These are phyloP conservation scores for Setomelanomma holmii DNA, from an alignment of 2,329 filamentous ascomycete species.

Conservation along the genomic window DNA sequence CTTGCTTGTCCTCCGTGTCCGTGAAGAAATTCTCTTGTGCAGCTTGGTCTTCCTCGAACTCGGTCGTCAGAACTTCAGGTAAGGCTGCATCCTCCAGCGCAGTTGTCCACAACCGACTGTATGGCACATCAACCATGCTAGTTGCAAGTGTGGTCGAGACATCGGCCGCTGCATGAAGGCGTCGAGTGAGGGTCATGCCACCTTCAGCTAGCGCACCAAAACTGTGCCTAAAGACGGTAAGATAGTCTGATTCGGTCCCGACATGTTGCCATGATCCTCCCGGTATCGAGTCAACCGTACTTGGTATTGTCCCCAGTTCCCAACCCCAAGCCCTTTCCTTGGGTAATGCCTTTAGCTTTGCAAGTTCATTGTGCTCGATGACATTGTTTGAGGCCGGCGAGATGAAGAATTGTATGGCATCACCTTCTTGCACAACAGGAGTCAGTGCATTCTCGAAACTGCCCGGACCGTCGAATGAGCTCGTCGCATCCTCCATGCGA, in stretches of 20 bases:
- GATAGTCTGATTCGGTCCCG: constrained; percentile 9
- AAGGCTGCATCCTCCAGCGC: too few species aligned
- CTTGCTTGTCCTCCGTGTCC: too few species aligned
- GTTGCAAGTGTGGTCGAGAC: not conserved
- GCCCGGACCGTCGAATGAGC: constrained; percentile 26
- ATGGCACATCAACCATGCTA: constrained; percentile 1
- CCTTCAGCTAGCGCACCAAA: constrained; percentile 71
- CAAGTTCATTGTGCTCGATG: not conserved
- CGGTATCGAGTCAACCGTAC: constrained; percentile 51
- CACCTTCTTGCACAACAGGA: constrained; percentile 68
- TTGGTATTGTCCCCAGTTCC: constrained; percentile 54
- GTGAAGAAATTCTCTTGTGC: too few species aligned
- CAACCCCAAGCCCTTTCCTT: constrained; percentile 20
- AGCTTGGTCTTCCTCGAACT: too few species aligned
- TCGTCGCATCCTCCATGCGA: constrained; percentile 2
- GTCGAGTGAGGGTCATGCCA: constrained; percentile 50
- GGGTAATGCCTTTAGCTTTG: not conserved
- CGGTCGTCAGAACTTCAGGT: too few species aligned
- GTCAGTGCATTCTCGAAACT: constrained; percentile 52
- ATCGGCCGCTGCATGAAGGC: not conserved
- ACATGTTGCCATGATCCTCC: constrained; percentile 28
- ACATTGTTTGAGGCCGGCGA: constrained; percentile 17
- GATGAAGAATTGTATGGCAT: constrained; percentile 60
- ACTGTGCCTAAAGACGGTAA: constrained; percentile 42
- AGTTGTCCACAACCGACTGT: not conserved